Percentiles rank a stretch among this genome's conserved stretches.
phyloP scores from a whole-genome alignment of 306 rosid species.

The Inga leiocalycina region DNA sequence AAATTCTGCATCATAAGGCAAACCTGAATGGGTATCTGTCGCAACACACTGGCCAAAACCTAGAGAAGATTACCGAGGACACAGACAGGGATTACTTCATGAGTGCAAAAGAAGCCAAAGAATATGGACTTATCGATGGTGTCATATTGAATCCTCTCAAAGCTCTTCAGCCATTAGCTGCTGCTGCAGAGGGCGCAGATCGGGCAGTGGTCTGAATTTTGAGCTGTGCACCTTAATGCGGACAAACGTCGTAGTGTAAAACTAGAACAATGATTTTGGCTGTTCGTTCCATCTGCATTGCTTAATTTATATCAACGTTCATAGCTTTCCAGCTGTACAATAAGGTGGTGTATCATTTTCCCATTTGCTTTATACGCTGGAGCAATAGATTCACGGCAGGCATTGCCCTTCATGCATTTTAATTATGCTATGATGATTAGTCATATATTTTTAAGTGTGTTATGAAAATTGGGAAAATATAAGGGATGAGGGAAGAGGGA shows the following conservation, averaged over 20 bases:
- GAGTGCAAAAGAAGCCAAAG: slow-evolving; percentile 98
- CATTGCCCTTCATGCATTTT: slow-evolving; percentile 1
- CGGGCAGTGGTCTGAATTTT: slow-evolving; percentile 41
- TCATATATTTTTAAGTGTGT: neutral
- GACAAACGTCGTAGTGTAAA: neutral
- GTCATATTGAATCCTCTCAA: slow-evolving; percentile 95
- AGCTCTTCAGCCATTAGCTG: slow-evolving; percentile 80
- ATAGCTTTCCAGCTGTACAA: slow-evolving; percentile 39
- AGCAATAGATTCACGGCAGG: slow-evolving; percentile 15
- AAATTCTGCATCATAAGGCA: slow-evolving; percentile 96
- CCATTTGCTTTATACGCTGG: slow-evolving; percentile 23
- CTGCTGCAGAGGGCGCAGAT: slow-evolving; percentile 43
- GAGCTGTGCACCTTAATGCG: neutral
- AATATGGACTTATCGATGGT: slow-evolving; percentile 94
- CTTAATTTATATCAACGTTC: slow-evolving; percentile 27
- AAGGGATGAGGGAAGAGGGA: too few relatives aligned
- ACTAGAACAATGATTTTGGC: slow-evolving; percentile 39
- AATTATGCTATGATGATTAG: neutral
- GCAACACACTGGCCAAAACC: slow-evolving; percentile 94
- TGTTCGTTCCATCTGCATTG: slow-evolving; percentile 26
- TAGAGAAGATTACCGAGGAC: slow-evolving; percentile 81
- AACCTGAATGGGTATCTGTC: slow-evolving; percentile 90
- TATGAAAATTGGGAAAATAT: too few relatives aligned
- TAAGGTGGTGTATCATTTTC: slow-evolving; percentile 8
- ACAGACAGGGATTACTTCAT: slow-evolving; percentile 97